Evolutionary conservation across 345 rosid species (phyloP).

Genomic region (Boechera divaricarpa): DNA sequence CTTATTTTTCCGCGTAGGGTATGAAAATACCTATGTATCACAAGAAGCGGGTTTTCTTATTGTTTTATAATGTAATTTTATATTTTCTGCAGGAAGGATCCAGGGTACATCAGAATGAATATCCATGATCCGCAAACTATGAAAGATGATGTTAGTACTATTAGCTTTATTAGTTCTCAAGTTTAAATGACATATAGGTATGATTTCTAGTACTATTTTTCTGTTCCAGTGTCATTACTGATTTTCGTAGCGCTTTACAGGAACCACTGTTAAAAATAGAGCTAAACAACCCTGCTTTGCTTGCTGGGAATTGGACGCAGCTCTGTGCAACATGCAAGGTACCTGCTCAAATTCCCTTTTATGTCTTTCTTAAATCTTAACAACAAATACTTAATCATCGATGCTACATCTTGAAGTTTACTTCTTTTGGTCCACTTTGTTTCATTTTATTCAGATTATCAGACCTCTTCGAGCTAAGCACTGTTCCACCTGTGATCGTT

Average conservation of each 20-base stretch:
- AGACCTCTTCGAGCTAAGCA: constrained; percentile 98
- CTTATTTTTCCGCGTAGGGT: constrained; percentile 16
- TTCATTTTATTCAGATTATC: constrained; percentile 64
- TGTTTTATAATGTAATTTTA: background rate
- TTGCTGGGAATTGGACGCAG: constrained; percentile 97
- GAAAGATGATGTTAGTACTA: constrained; percentile 85
- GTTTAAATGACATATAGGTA: constrained; percentile 8
- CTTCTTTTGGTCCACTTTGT: constrained; percentile 11
- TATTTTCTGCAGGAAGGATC: constrained; percentile 81
- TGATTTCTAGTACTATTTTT: constrained; percentile 13
- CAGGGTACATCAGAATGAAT: constrained; percentile 88
- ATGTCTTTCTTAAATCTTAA: constrained; percentile 10
- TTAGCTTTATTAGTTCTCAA: constrained; percentile 30
- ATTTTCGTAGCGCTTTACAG: constrained; percentile 47
- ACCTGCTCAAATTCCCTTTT: constrained; percentile 27
- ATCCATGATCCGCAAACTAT: constrained; percentile 76
- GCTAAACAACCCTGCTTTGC: constrained; percentile 89
- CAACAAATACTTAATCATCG: constrained; percentile 8
- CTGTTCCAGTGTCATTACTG: constrained; percentile 18
- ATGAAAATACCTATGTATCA: constrained; percentile 2
- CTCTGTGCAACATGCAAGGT: constrained; percentile 99
- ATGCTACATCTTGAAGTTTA: constrained; percentile 21
- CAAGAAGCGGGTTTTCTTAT: constrained; percentile 21
- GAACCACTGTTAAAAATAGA: constrained; percentile 93
- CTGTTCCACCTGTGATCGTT: constrained; percentile 91